Evolutionary conservation across 148 eudicot genomes (phyloP).

Genomic region (Cornus controversa): DNA sequence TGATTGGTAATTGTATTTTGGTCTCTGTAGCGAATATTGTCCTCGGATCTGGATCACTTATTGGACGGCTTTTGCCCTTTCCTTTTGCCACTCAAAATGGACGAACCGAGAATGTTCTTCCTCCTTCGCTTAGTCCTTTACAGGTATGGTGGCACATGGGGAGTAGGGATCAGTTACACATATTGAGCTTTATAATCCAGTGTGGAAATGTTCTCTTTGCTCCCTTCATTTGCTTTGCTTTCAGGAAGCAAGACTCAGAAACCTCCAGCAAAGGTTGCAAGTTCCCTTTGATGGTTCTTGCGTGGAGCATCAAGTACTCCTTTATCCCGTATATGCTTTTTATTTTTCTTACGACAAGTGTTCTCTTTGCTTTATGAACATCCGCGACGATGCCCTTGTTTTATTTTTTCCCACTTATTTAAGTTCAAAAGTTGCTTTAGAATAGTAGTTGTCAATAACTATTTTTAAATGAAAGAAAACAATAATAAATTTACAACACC

Average conservation of each 20-base stretch:
- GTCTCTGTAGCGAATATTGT: constrained; percentile 70
- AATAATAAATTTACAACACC: background rate
- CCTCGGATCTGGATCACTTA: constrained; percentile 66
- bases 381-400: background rate
- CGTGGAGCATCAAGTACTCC: constrained; percentile 76
- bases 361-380: background rate
- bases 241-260: constrained; percentile 79
- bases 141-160: constrained; percentile 49
- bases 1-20: constrained; percentile 4
- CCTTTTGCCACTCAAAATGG: constrained; percentile 37
- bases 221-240: constrained; percentile 1
- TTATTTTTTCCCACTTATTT: background rate
- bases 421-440: background rate
- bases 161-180: too few relatives aligned
- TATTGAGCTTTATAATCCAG: background rate
- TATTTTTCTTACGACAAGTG: background rate
- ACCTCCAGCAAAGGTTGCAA: constrained; percentile 69
- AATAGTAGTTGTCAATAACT: background rate
- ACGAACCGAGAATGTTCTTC: constrained; percentile 32
- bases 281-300: constrained; percentile 88
- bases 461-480: background rate
- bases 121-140: constrained; percentile 73
- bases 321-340: constrained; percentile 5
- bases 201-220: background rate
- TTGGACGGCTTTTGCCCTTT: constrained; percentile 64